A percentile compares a stretch with the other conserved stretches of the same genome.
Evolutionary conservation across 2,329 filamentous ascomycete species (phyloP).

Genomic region (Phialocephala sp.): DNA sequence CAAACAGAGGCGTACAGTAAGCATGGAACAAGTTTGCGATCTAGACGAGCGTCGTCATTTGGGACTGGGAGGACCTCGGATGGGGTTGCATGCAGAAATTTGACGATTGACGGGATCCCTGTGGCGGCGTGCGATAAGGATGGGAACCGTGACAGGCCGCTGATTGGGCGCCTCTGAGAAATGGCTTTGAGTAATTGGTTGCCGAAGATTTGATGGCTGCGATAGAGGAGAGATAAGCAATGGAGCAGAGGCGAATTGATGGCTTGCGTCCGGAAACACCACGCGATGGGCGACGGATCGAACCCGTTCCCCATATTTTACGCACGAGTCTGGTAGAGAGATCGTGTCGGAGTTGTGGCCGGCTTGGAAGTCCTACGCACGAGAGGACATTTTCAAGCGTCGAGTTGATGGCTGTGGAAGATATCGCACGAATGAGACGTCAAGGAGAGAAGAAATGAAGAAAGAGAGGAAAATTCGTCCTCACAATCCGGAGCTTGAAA

Average conservation of each 20-base stretch:
- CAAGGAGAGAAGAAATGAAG: neutral
- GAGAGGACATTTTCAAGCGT: neutral
- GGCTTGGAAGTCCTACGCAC: neutral
- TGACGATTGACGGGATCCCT: neutral
- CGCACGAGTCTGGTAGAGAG: neutral
- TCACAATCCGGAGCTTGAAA: no score
- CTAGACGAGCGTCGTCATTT: neutral
- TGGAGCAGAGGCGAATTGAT: neutral
- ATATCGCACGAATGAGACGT: neutral
- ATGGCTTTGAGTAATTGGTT: slow-evolving; percentile 12
- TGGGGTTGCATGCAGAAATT: neutral
- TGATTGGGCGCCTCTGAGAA: slow-evolving; percentile 10
- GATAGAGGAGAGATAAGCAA: slow-evolving; percentile 22
- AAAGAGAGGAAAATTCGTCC: neutral
- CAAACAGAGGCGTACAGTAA: neutral
- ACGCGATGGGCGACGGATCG: slow-evolving; percentile 9
- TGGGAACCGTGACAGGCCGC: neutral
- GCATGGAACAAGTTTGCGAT: neutral
- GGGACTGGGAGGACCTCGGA: neutral
- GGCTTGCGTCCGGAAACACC: neutral
- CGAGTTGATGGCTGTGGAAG: neutral
- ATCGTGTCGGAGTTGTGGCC: neutral
- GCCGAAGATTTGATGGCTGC: neutral
- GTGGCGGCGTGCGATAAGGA: slow-evolving; percentile 13
- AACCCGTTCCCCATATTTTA: slow-evolving; percentile 7